Evolutionary conservation across 495 filamentous ascomycete species (phyloP).

Genomic region (Melanomma pulvis-pyrius): DNA sequence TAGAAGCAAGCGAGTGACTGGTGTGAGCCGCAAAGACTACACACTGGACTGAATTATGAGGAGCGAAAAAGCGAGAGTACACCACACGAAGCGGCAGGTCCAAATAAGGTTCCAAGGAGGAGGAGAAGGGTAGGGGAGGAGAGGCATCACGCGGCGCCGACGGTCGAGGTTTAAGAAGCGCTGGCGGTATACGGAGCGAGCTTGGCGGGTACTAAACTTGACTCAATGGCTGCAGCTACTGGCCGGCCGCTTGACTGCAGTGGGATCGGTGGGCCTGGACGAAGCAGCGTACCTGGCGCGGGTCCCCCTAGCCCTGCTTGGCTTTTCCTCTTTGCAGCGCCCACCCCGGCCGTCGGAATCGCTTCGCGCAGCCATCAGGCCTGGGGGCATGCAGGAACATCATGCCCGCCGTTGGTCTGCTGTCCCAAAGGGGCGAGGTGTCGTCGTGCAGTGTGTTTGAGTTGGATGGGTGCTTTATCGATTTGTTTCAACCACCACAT

Average conservation of each 20-base stretch:
- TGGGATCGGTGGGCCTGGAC: neutral
- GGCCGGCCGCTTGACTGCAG: too few species aligned
- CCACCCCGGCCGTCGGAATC: neutral
- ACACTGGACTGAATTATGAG: conserved; percentile 12
- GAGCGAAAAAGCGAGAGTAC: neutral
- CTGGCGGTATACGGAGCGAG: neutral
- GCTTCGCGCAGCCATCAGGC: neutral
- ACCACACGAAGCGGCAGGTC: neutral
- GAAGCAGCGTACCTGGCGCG: neutral
- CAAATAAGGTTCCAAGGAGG: neutral
- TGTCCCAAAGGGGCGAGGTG: too few species aligned
- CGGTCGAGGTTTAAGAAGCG: neutral
- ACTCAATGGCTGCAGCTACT: neutral
- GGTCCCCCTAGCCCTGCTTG: neutral
- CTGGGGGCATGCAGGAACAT: too few species aligned
- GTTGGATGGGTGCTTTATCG: too few species aligned
- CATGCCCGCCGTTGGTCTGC: too few species aligned
- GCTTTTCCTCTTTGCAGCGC: neutral
- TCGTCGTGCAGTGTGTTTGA: too few species aligned
- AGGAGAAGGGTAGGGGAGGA: neutral
- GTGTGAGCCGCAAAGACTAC: conserved; percentile 11
- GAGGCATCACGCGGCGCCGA: conserved; percentile 5
- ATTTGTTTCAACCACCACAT: too few species aligned
- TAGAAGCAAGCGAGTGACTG: conserved; percentile 26
- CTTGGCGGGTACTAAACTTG: conserved; percentile 2